Percentiles rank a stretch among this genome's conserved stretches.
Conservation (phyloP, 805 yeast genomes). For the Wickerhamiella kurtzmanii region DNA sequence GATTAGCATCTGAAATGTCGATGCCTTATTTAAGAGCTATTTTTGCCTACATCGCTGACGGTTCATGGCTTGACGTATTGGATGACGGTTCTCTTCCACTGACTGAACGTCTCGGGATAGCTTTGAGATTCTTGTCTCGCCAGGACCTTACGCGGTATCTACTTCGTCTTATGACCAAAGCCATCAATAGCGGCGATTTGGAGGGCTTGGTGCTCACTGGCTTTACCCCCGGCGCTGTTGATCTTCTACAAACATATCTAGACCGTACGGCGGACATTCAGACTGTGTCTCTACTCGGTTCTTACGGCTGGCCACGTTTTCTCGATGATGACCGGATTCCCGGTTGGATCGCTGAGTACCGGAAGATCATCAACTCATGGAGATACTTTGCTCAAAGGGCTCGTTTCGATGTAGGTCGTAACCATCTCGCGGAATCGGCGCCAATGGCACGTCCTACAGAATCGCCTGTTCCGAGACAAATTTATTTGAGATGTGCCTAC, state of each 20-base stretch:
- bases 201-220: constrained; percentile 90
- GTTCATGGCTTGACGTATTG: constrained; percentile 91
- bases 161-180: constrained; percentile 54
- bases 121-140: constrained; percentile 72
- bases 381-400: constrained; percentile 65
- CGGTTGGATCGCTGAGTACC: constrained; percentile 62
- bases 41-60: constrained; percentile 85
- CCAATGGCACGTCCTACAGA: background rate
- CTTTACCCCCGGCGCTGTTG: constrained; percentile 72
- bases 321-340: constrained; percentile 61
- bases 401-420: constrained; percentile 66
- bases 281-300: constrained; percentile 69
- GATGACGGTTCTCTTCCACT: constrained; percentile 82
- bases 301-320: constrained; percentile 75
- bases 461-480: constrained; percentile 50
- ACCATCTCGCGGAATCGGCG: constrained; percentile 31
- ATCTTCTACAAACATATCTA: constrained; percentile 71
- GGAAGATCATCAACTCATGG: constrained; percentile 67
- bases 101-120: constrained; percentile 81
- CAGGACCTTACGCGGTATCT: constrained; percentile 58
- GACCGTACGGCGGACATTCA: constrained; percentile 85
- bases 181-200: constrained; percentile 64
- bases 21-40: constrained; percentile 84
- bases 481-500: constrained; percentile 63
- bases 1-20: constrained; percentile 73